Percentiles rank a stretch among this genome's conserved stretches.
Evolutionary conservation across 805 yeast species (phyloP).

Genomic region (Cyberlindnera maritima): DNA sequence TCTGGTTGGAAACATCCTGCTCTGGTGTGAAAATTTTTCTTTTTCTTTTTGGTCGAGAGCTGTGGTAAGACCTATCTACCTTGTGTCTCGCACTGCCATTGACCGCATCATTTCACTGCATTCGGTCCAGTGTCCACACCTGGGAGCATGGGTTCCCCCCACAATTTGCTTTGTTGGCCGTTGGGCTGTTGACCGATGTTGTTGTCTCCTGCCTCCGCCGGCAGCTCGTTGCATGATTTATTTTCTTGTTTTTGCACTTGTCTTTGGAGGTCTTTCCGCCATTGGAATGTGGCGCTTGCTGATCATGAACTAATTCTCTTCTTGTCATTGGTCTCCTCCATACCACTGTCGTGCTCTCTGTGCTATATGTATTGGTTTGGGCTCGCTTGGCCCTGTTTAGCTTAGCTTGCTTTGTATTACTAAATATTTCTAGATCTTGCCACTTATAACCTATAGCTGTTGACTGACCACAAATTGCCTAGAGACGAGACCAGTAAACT

Average conservation of each 20-base stretch:
- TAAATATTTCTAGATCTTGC: neutral
- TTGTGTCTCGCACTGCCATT: too few species aligned
- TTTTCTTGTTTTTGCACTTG: neutral
- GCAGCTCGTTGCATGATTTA: conserved; percentile 9
- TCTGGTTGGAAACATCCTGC: too few species aligned
- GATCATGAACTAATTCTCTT: neutral
- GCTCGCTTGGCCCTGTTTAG: neutral
- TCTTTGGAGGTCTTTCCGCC: neutral
- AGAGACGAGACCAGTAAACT: too few species aligned
- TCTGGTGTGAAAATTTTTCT: neutral
- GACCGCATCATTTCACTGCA: too few species aligned
- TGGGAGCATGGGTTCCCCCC: too few species aligned
- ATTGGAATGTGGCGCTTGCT: neutral
- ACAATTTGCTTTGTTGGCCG: neutral
- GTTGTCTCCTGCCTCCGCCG: conserved; percentile 4
- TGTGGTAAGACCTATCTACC: neutral
- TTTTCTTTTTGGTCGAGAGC: neutral
- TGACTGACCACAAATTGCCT: too few species aligned
- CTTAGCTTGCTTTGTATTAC: neutral
- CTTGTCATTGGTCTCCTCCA: neutral
- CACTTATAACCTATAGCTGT: too few species aligned
- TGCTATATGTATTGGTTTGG: neutral
- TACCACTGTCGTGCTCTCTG: too few species aligned
- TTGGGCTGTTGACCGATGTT: neutral
- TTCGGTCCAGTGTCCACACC: too few species aligned